Conservation (phyloP, 179 eudicot genomes). For the Actinidia polygama region DNA sequence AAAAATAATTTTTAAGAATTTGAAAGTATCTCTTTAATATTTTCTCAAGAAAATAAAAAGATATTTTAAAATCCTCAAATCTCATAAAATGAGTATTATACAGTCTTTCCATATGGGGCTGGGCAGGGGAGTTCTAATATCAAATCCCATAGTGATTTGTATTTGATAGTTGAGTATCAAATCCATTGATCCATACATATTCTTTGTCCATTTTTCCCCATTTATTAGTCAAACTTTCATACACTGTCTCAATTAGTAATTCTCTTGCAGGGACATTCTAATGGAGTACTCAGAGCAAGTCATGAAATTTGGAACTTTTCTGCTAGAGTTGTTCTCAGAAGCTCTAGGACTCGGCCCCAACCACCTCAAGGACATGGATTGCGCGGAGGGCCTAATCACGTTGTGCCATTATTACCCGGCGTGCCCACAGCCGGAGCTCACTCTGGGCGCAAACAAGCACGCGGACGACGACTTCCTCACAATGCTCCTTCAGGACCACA, state of each 20-base stretch:
- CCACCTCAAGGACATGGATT: conserved; percentile 30
- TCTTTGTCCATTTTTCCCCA: too few relatives aligned
- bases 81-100: too few relatives aligned
- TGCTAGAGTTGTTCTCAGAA: conserved; percentile 35
- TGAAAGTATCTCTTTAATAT: too few relatives aligned
- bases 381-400: conserved; percentile 25
- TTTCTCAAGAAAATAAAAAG: too few relatives aligned
- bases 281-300: conserved; percentile 33
- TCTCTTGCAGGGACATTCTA: conserved; percentile 26
- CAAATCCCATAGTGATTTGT: too few relatives aligned
- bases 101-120: too few relatives aligned
- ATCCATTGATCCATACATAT: too few relatives aligned
- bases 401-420: conserved; percentile 43
- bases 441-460: conserved; percentile 38
- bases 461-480: conserved; percentile 35
- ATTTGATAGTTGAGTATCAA: too few relatives aligned
- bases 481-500: conserved; percentile 37
- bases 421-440: conserved; percentile 47
- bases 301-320: conserved; percentile 15
- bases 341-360: conserved; percentile 28
- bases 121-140: too few relatives aligned
- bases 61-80: too few relatives aligned
- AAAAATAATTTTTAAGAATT: too few relatives aligned
- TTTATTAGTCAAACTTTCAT: too few relatives aligned
- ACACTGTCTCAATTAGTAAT: background rate